Conservation (phyloP, 352 stramenopile genomes). For the Pelagophyceae sp. region DNA sequence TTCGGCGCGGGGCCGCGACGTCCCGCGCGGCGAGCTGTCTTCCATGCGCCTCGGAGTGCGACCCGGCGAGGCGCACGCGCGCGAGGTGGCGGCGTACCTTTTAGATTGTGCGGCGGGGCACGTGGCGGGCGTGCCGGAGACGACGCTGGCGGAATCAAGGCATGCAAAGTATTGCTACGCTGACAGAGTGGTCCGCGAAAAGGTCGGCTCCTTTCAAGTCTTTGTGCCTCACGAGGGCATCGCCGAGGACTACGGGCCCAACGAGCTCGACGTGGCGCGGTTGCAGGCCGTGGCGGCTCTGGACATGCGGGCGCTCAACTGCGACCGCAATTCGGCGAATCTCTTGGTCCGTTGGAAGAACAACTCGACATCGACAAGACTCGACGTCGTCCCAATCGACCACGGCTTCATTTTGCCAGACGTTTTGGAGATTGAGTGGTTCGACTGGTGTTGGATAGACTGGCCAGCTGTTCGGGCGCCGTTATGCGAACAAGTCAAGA, state of each 20-base stretch:
- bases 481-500: conserved; percentile 42
- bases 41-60: conserved; percentile 80
- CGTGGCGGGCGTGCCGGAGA: conserved; percentile 66
- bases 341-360: conserved; percentile 55
- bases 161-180: conserved; percentile 61
- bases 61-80: conserved; percentile 87
- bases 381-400: conserved; percentile 96
- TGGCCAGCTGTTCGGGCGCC: conserved; percentile 79
- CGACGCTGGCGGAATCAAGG: conserved; percentile 61
- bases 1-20: no score
- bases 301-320: conserved; percentile 95
- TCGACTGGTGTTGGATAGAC: conserved; percentile 96
- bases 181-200: conserved; percentile 56
- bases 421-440: conserved; percentile 89
- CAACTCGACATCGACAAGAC: conserved; percentile 60
- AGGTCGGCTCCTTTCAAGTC: conserved; percentile 92
- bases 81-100: conserved; percentile 93
- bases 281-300: conserved; percentile 97
- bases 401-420: conserved; percentile 94
- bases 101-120: conserved; percentile 70
- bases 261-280: conserved; percentile 64
- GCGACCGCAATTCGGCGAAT: conserved; percentile 93
- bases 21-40: conserved; percentile 4
- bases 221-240: conserved; percentile 87
- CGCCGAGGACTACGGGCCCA: conserved; percentile 81